Conservation (phyloP, 768 basidiomycete genomes). For the Trametes cinnabarina region DNA sequence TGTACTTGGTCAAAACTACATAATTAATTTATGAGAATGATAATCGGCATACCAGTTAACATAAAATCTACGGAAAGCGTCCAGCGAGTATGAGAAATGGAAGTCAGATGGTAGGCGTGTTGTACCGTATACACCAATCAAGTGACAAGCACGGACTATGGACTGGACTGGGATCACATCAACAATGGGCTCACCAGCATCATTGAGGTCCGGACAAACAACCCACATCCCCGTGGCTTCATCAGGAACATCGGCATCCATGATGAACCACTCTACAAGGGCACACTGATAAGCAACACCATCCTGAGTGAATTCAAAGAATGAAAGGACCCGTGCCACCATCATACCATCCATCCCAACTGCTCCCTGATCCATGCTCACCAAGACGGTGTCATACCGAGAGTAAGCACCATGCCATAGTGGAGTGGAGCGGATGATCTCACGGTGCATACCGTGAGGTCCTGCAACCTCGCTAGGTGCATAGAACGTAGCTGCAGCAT, state of each 20-base stretch:
- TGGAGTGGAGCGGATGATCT: neutral
- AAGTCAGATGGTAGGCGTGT: neutral
- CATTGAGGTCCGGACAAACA: neutral
- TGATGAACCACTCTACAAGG: neutral
- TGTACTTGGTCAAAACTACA: too few relatives aligned
- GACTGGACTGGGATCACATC: neutral
- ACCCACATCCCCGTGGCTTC: neutral
- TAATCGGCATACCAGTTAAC: slow-evolving; percentile 2
- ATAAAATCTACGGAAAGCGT: neutral
- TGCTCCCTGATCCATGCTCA: neutral
- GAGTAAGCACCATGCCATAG: neutral
- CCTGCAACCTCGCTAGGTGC: neutral
- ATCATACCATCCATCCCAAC: neutral
- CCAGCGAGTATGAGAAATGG: neutral
- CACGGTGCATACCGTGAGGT: neutral
- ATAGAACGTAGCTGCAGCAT: neutral
- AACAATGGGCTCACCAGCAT: neutral
- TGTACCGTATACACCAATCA: neutral
- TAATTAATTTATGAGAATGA: neutral
- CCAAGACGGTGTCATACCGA: neutral
- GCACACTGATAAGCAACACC: neutral
- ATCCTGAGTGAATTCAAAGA: neutral
- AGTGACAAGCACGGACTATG: neutral
- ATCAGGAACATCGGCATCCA: neutral
- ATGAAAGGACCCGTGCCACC: neutral